Evolutionary conservation across 805 yeast species (phyloP), one percentile per base, ranked within the genome.

Genomic region (Yarrowia sp.): DNA sequence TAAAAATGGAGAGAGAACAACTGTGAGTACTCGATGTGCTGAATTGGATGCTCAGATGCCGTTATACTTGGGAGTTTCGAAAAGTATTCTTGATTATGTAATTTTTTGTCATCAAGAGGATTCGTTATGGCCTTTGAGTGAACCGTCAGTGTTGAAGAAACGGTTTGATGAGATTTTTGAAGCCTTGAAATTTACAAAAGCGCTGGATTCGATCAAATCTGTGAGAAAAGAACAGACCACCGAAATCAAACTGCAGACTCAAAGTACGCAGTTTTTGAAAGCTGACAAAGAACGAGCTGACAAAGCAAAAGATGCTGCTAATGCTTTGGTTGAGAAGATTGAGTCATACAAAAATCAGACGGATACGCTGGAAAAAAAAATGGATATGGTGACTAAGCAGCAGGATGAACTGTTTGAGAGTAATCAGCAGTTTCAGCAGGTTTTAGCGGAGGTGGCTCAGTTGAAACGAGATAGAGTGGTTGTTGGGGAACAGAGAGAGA

Each of bases 51-150:
- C 81, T 5, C 88, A 88, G 65, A 58, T 95, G 42, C 98, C 98
- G 1, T 80, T 82, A 28, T 86, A 86, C 68, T 79, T 95, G 65
- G 99, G 99, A 6, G 96, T 92, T 0, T 89, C 97, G 0, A 84
- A 85, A 66, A 89, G 98, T 0, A 85, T 95, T 64, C 77, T 95
- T 61, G 97, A 93, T 69, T 90, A 91, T 73, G 99, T 95, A 45
- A 87, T 93, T 1, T 95, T 95, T 76, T 93, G 99, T 72, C 99
- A 95, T 72, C 99, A 95, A 74, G 99, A 95, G 72, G 99, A 95
- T 67, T 87, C 93, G 70, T 76, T 91, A 33, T 95, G 99, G 99
- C 99, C 99, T 1, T 79, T 95, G 55, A 84, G 92, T 69, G 99
- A 95, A 75, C 96, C 99, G 1, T 81, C 96, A 1, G 83, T 83